Evolutionary conservation across 768 basidiomycete genomes (phyloP), one percentile per base, ranked within the genome.

Genomic region (Lactarius quietus): DNA sequence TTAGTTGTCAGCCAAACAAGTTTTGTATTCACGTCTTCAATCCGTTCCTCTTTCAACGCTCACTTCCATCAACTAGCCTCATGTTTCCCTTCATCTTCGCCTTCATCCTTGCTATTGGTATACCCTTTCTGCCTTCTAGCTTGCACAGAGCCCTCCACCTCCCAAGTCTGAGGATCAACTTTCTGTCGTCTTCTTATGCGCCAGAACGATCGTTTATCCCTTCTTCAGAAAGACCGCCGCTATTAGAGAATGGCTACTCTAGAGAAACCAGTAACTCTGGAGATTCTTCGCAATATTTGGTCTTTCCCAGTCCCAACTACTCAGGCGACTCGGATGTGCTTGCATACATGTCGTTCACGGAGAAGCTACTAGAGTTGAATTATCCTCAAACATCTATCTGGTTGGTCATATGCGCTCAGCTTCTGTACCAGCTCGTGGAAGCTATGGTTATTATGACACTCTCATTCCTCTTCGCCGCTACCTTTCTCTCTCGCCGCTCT

Each of bases 21-120:
- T 5, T 18, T 31, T 28, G 29, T 35, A 20, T 17, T 29, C 26
- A 9, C 29, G 17, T 17, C 58, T 23, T 39, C n/a, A n/a, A n/a
- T n/a, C n/a, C 23, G 3, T 48, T 23, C 18, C 28, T 43, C 48
- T 31, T 23, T 45, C 43, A n/a, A 38, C 15, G 41, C 15, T n/a
- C 26, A 23, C 18, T 31, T 17, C 33, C 9, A 36, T 29, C 28
- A 36, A 7, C 43, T 31, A 26, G 35, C 2, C 29, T 51, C n/a
- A 66, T 66, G 65, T 52, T 66, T 20, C 65, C 65, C 14, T 62
- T 66, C 26, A 41, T 66, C 15, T 18, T 66, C 20, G 65, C 65
- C 51, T 62, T 66, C 10, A 12, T 66, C 3, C 39, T 66, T 45
- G 61, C 65, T 17, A 57, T 66, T 20, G 65, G 65, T 39, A 38